These are phyloP conservation scores for Podospora anserina DNA, from an alignment of 495 filamentous ascomycete genomes.

Conservation along the genomic window DNA sequence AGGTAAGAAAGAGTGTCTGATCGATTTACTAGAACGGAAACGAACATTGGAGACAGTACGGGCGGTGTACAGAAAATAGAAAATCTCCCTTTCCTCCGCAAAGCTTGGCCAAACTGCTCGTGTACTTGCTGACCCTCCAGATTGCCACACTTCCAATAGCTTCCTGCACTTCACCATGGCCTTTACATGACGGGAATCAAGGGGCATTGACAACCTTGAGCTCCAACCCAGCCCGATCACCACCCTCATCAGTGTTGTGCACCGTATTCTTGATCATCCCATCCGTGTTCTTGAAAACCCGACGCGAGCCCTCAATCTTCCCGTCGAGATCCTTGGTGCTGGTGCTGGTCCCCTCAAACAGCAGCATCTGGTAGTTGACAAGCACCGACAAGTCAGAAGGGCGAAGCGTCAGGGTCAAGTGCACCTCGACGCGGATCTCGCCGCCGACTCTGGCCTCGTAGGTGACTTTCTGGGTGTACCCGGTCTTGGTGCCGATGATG, in stretches of 20 bases:
- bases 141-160: neutral
- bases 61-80: neutral
- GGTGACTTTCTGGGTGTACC: constrained; percentile 1
- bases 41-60: no score
- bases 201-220: constrained; percentile 11
- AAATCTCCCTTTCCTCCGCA: neutral
- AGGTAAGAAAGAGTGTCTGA: no score
- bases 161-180: neutral
- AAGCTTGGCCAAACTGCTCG: no score
- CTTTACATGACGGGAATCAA: neutral
- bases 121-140: no score
- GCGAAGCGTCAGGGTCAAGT: constrained; percentile 10
- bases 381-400: constrained; percentile 6
- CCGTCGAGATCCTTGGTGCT: constrained; percentile 12
- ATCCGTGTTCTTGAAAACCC: neutral
- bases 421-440: constrained; percentile 14
- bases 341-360: constrained; percentile 13
- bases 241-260: constrained; percentile 12
- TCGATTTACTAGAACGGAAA: no score
- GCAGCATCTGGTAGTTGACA: constrained; percentile 5
- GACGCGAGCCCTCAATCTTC: neutral
- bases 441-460: constrained; percentile 8
- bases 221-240: constrained; percentile 8
- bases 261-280: constrained; percentile 4
- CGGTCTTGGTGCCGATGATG: constrained; percentile 1